Evolutionary conservation across 805 yeast species (phyloP), one percentile per base, ranked within the genome.

Genomic region (Metschnikowia continentalis): DNA sequence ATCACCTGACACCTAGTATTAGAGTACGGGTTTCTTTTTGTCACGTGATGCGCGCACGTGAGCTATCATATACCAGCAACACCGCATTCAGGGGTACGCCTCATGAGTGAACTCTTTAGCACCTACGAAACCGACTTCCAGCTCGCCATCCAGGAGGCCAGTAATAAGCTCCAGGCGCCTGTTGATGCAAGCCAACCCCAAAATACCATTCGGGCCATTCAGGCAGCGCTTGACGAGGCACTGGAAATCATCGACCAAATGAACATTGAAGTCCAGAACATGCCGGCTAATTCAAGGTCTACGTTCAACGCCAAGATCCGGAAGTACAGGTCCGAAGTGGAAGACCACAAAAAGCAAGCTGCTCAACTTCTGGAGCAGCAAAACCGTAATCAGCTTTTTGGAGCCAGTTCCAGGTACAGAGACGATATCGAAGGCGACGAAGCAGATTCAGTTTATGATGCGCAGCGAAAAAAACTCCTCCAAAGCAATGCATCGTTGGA

Each of bases 161-260:
- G 78, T 58, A 81, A 84, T 58, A 85, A 83, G 61, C 70, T 88
- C 39, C 74, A 77, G 13, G 54, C 76, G 83, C 30, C 30, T 4
- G 30, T 26, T 0, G 68, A 71, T 30, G 80, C 80, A 19, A 83
- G 76, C 45, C 78, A 74, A 47, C 75, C 90, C 49, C 75, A 77
- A 37, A 74, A 70, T 10, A 74, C 83, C 15, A 72, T 84, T 68
- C 78, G 78, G 58, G 80, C 84, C 14, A 77, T 82, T 2, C 90
- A 87, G 61, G 73, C 76, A 42, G 78, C 85, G 17, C 74, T 86
- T n/a, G 96, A 89, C 59, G 96, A 89, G 62, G 85, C 86, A 35
- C 78, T 82, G 49, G 96, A 88, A 62, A 76, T 88, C 38, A 68
- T 90, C 41, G 97, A 91, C 57, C 96, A 92, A 58, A 84, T 94